These are phyloP conservation scores for Borealophlyctis nickersoniae DNA, from an alignment of 192 early-diverging fungal species.

Conservation along the genomic window DNA sequence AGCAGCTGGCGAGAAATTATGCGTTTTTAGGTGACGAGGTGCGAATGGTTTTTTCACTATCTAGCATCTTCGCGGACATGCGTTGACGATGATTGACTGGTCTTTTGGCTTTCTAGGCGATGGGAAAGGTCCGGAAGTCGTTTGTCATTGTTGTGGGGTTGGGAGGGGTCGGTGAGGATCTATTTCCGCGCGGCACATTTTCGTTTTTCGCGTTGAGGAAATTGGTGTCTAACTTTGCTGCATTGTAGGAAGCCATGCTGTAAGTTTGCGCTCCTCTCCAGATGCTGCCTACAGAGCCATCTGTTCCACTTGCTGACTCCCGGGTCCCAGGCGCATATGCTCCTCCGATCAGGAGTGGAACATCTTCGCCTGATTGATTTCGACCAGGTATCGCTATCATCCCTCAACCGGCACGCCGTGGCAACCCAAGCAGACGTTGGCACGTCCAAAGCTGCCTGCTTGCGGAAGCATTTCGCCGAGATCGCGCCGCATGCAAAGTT, in stretches of 20 bases:
- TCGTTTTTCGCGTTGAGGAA: no score
- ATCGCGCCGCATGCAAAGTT: constrained; percentile 78
- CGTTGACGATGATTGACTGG: background rate
- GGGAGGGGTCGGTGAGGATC: constrained; percentile 82
- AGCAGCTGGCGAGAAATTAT: constrained; percentile 83
- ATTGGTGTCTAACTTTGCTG: no score
- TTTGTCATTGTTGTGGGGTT: constrained; percentile 94
- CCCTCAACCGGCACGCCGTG: constrained; percentile 92
- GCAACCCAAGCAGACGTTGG: constrained; percentile 88
- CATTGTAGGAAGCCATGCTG: constrained; percentile 37
- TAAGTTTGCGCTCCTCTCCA: constrained; percentile 29
- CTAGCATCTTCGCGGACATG: background rate
- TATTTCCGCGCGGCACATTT: no score
- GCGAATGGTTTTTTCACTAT: no score
- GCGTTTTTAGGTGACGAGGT: constrained; percentile 83
- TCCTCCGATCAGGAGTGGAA: constrained; percentile 83
- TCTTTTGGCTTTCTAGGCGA: constrained; percentile 68
- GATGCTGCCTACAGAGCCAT: constrained; percentile 5
- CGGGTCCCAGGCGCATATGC: constrained; percentile 90
- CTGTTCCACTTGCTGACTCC: constrained; percentile 33
- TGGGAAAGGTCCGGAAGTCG: constrained; percentile 65
- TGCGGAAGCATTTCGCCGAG: constrained; percentile 68
- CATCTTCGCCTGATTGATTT: constrained; percentile 91
- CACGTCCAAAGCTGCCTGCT: constrained; percentile 75
- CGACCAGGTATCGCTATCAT: constrained; percentile 92